phyloP scores from a whole-genome alignment of 192 early-diverging fungal genomes.

The Spizellomyces punctatus region DNA sequence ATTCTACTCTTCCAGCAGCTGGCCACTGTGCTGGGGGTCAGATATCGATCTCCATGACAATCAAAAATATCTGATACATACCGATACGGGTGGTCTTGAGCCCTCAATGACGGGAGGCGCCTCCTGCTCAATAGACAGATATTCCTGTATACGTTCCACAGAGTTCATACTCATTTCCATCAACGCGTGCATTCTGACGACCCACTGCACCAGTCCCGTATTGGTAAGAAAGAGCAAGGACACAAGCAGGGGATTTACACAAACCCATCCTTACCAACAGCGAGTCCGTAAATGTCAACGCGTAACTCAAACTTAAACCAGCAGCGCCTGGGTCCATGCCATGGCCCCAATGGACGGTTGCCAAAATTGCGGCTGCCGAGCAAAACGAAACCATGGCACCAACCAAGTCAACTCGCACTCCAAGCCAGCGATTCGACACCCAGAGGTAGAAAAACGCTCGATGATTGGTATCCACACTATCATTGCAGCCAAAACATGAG shows the following conservation, averaged over 20 bases:
- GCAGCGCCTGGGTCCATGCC: constrained; percentile 80
- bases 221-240: constrained; percentile 33
- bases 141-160: constrained; percentile 88
- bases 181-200: constrained; percentile 56
- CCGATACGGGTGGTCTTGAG: not conserved
- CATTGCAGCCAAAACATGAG: no score
- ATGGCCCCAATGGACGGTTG: constrained; percentile 35
- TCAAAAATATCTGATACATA: no score
- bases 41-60: not conserved
- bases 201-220: constrained; percentile 46
- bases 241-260: no score
- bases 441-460: constrained; percentile 86
- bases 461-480: constrained; percentile 71
- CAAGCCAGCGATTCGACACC: constrained; percentile 71
- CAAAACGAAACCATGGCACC: constrained; percentile 54
- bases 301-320: constrained; percentile 82
- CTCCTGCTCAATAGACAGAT: constrained; percentile 82
- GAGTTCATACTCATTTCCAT: constrained; percentile 61
- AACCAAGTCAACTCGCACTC: constrained; percentile 65
- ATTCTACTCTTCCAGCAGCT: constrained; percentile 62
- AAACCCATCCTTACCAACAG: constrained; percentile 63
- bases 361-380: constrained; percentile 71
- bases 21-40: constrained; percentile 59
- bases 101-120: constrained; percentile 60
- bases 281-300: constrained; percentile 49